Base-by-base conservation (phyloP, 495 filamentous ascomycete species). In the Penicillium parvum region DNA sequence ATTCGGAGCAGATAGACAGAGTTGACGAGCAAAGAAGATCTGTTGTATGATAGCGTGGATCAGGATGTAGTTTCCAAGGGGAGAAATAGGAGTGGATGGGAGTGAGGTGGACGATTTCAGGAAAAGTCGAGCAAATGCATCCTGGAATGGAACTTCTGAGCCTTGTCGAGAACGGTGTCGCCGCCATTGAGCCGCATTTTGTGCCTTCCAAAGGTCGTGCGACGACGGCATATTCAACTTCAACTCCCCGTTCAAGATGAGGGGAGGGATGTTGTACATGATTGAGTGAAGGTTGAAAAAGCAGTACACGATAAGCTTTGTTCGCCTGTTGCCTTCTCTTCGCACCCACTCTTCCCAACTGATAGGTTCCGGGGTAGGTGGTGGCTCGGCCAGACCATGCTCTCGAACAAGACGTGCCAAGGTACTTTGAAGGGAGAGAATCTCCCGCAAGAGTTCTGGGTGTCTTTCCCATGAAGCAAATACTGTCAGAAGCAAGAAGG, bases 391-490 rank as follows among this genome's bases (percentile, higher is more conserved):
- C 26, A 77, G 57, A 5, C 72, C 72, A 52, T 71, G 64, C 39
- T 71, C 64, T 33, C 72, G 64, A n/a, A 75, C 71, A 16, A 74
- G 63, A 21, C 70, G 64, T 17, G 69, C 73, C 23, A 76, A 49
- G 17, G 72, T 74, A 45, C 72, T 73, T 37, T 69, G 66, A 32
- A 77, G 60, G 11, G 71, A 69, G 36, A 76, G 64, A 12, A 74
- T 75, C 30, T 76, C 71, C 43, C 69, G 64, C 34, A 74, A 39
- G 20, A 76, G 52, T 39, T 74, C 72, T 16, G 66, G 72, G 36
- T 75, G 71, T 50, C 63, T 64, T 38, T 74, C 71, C 73, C 74
- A 76, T n/a, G 74, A 75, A 16, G 73, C 71, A 49, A 76, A 75
- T 0, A 71, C 69, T 1, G 67, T 74, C 20, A 76, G 55, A 7